A percentile compares a stretch with the other conserved stretches of the same genome.
phyloP scores from a whole-genome alignment of 768 basidiomycete species.

The Rhodotorula toruloides region DNA sequence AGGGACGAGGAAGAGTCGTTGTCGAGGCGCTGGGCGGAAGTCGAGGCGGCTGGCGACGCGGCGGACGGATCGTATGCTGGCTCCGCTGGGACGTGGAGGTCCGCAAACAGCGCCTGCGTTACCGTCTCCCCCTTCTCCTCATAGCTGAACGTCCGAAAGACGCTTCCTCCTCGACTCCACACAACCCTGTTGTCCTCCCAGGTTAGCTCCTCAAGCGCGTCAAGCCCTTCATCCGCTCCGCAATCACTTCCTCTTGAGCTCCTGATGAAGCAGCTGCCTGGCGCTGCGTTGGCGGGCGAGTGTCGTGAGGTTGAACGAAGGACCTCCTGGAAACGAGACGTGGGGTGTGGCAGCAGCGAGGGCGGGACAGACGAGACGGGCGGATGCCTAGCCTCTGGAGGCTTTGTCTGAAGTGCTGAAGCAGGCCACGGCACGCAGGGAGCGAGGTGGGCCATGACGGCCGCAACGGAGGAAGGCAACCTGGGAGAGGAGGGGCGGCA shows the following conservation, averaged over 20 bases:
- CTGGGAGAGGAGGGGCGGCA: no score
- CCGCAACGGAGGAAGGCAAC: no score
- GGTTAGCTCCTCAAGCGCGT: background rate
- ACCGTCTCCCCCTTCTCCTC: background rate
- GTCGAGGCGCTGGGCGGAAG: background rate
- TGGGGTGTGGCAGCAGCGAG: background rate
- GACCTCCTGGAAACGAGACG: background rate
- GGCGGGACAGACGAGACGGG: background rate
- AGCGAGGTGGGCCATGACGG: no score
- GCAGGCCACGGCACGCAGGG: no score
- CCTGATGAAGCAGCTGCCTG: background rate
- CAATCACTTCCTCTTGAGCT: background rate
- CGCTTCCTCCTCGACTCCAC: background rate
- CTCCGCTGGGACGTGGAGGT: background rate
- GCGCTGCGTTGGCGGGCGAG: background rate
- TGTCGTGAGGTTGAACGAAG: background rate
- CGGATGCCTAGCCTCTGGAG: no score
- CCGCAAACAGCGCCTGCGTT: slow-evolving; percentile 2
- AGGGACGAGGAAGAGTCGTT: background rate
- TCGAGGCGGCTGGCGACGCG: background rate
- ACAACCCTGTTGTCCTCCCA: background rate
- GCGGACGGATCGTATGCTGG: no score
- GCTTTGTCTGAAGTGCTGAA: no score
- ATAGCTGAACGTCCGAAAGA: background rate
- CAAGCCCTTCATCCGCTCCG: background rate